Evolutionary conservation across 2,329 filamentous ascomycete genomes (phyloP), one percentile per base, ranked within the genome.

Genomic region (Phyllosticta citrichinensis): DNA sequence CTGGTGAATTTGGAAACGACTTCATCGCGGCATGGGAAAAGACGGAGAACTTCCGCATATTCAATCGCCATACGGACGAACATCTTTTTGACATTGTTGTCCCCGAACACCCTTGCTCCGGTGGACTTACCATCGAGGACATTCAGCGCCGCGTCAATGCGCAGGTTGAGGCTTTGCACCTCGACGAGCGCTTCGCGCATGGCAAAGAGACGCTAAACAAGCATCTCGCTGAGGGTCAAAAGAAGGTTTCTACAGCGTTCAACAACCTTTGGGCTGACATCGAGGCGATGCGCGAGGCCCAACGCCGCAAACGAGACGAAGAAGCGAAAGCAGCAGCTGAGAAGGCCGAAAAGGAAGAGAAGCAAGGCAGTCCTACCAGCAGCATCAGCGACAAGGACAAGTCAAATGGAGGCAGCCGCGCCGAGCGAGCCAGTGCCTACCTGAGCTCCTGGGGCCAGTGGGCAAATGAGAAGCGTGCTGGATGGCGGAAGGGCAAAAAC

Each of bases 81-180:
- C 88, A 96, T 68, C 81, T 99, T 17, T 99, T 97, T 70, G 93
- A 96, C 66, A 90, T 99, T 64, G 88, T 95, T 14, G 91, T 96
- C 70, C 94, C 94, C 1, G 87, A 87, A 63, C 94, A 99, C 73
- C 94, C 94, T 3, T 97, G 90, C 72, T 92, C 92, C 0, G 94
- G 94, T 25, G 93, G 91, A 0, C 80, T 99, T 20, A 92, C 88
- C 1, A 91, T 99, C 64, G 94, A 97, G 66, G 94, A 99, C 71
- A 87, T 99, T 12, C 93, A 97, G 71, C 84, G 94, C 57, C 83
- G 94, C 24, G 82, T 99, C 35, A 58, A 62, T 24, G 71, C 70
- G 66, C 94, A 97, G 75, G 89, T 99, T 56, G 88, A 93, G 66
- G 93, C 97, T 63, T 81, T 97, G 56, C 92, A 97, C 71, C 81